phyloP scores from a whole-genome alignment of 495 filamentous ascomycete species.

The Penicillium antarcticum region DNA sequence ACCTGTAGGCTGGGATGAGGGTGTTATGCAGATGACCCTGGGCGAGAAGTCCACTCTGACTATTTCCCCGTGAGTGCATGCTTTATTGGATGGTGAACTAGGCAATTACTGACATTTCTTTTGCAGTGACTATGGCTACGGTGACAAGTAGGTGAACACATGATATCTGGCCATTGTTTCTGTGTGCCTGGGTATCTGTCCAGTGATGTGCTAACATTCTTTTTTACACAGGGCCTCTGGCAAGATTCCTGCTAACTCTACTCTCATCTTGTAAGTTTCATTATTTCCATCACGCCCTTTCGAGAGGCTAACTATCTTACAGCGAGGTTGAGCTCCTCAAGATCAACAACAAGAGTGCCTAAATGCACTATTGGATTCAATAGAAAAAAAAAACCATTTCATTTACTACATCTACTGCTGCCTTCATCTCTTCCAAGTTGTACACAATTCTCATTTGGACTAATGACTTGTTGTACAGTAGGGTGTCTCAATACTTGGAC shows the following conservation, averaged over 20 bases:
- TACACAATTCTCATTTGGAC: background rate
- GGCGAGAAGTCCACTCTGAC: slow-evolving; percentile 78
- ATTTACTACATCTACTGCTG: background rate
- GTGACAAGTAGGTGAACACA: slow-evolving; percentile 63
- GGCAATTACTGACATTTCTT: slow-evolving; percentile 20
- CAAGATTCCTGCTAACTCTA: slow-evolving; percentile 51
- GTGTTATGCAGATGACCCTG: slow-evolving; percentile 71
- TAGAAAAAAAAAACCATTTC: background rate
- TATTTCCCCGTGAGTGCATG: slow-evolving; percentile 63
- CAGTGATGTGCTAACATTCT: slow-evolving; percentile 9
- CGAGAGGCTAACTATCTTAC: slow-evolving; percentile 5
- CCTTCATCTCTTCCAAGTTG: background rate
- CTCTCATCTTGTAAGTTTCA: slow-evolving; percentile 49
- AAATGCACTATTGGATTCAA: background rate
- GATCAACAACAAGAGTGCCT: slow-evolving; percentile 37
- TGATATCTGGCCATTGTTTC: background rate
- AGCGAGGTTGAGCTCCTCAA: slow-evolving; percentile 45
- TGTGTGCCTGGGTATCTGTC: background rate
- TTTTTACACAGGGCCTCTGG: slow-evolving; percentile 51
- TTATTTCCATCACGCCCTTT: background rate
- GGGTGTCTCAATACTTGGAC: no score
- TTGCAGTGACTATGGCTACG: slow-evolving; percentile 79
- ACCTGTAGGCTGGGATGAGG: slow-evolving; percentile 77
- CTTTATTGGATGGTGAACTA: background rate
- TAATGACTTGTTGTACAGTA: no score